Percentiles rank a stretch among this genome's conserved stretches.
Evolutionary conservation across 371 early-diverging fungal genomes (phyloP).

Genomic region (Entomophthora muscae): DNA sequence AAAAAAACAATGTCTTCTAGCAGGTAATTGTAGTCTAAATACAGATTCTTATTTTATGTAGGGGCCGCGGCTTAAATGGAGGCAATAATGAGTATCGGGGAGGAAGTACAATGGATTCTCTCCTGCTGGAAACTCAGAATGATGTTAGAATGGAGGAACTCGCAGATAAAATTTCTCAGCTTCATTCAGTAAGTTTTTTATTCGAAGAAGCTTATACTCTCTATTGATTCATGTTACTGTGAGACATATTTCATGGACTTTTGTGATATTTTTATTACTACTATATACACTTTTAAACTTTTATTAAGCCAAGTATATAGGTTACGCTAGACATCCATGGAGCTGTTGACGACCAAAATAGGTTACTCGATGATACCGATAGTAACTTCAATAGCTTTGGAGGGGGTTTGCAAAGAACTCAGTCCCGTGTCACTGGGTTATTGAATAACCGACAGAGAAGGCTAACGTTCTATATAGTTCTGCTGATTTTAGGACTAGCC

Average conservation of each 20-base stretch:
- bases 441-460: neutral
- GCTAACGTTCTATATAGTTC: neutral
- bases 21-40: neutral
- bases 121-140: neutral
- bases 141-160: neutral
- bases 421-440: neutral
- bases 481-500: neutral
- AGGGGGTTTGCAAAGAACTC: neutral
- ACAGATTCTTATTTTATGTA: neutral
- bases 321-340: slow-evolving; percentile 1
- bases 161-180: neutral
- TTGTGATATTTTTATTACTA: no score
- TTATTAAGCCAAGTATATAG: no score
- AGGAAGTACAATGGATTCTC: neutral
- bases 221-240: no score
- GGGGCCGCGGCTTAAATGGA: neutral
- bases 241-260: no score
- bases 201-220: no score
- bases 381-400: neutral
- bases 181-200: neutral
- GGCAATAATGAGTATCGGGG: neutral
- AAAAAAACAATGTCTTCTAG: neutral
- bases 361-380: neutral
- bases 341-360: neutral
- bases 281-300: no score